A percentile compares a stretch with the other conserved stretches of the same genome.
phyloP scores from a whole-genome alignment of 2,329 filamentous ascomycete species.

The Bipolaris gigantea region DNA sequence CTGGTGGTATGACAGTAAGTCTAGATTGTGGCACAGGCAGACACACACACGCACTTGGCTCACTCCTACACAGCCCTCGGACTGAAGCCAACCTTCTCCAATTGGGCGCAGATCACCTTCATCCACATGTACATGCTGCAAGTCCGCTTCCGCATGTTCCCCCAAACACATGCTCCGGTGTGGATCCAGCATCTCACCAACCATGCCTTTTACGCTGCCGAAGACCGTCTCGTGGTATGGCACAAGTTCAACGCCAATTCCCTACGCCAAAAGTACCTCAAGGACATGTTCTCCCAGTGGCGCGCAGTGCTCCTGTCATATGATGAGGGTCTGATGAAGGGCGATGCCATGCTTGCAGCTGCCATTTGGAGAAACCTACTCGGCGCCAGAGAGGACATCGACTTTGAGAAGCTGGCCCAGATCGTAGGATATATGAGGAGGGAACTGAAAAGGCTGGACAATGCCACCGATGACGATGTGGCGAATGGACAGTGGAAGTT shows the following conservation, averaged over 20 bases:
- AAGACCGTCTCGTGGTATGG: conserved; percentile 78
- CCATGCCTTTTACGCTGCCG: conserved; percentile 90
- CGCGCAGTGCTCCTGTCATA: conserved; percentile 82
- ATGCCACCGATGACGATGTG: conserved; percentile 56
- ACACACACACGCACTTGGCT: conserved; percentile 5
- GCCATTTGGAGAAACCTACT: conserved; percentile 95
- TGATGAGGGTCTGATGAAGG: conserved; percentile 76
- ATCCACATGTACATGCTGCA: conserved; percentile 93
- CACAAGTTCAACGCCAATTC: conserved; percentile 66
- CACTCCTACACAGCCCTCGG: conserved; percentile 64
- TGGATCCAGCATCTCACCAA: conserved; percentile 93
- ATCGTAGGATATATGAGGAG: conserved; percentile 67
- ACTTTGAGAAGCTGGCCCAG: conserved; percentile 62
- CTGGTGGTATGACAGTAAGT: conserved; percentile 80
- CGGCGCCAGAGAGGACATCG: conserved; percentile 68
- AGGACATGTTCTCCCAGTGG: conserved; percentile 94
- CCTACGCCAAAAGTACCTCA: conserved; percentile 65
- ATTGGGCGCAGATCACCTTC: conserved; percentile 95
- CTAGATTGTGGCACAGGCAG: background rate
- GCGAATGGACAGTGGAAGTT: conserved; percentile 55
- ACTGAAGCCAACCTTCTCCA: conserved; percentile 85
- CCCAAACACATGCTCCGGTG: conserved; percentile 65
- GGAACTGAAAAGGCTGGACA: conserved; percentile 58
- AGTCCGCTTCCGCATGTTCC: conserved; percentile 78
- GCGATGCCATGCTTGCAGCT: conserved; percentile 74